phyloP scores from a whole-genome alignment of 2,329 filamentous ascomycete genomes.

The Ceratocystis destructans region DNA sequence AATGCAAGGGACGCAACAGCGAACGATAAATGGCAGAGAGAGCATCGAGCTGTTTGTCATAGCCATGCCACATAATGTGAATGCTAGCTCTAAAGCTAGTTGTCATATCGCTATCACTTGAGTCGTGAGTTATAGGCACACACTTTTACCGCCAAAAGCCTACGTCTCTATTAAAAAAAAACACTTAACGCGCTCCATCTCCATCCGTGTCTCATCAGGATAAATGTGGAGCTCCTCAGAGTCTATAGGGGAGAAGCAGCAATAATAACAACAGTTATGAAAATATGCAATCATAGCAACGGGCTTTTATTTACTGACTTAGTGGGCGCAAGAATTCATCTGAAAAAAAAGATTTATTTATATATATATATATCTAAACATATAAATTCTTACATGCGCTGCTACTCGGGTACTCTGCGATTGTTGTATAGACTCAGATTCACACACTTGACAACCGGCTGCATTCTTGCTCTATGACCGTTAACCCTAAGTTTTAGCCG shows the following conservation, averaged over 20 bases:
- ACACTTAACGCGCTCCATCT: not conserved
- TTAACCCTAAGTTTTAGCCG: not conserved
- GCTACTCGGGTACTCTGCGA: too few species aligned
- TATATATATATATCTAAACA: too few species aligned
- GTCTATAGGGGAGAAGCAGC: not conserved
- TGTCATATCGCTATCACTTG: too few species aligned
- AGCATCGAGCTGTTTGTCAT: too few species aligned
- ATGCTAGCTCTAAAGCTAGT: too few species aligned
- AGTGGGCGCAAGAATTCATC: too few species aligned
- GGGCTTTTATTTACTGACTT: not conserved
- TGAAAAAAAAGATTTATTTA: too few species aligned
- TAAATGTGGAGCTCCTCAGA: not conserved
- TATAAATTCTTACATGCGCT: too few species aligned
- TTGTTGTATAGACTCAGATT: too few species aligned
- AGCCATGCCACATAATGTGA: too few species aligned
- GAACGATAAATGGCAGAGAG: not conserved
- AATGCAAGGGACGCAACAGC: not conserved
- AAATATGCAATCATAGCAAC: conserved; percentile 12
- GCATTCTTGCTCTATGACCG: not conserved
- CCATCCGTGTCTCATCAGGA: not conserved
- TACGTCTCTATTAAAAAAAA: not conserved
- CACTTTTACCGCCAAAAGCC: not conserved
- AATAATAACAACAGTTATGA: not conserved
- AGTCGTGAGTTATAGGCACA: too few species aligned
- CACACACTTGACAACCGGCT: too few species aligned